phyloP scores from a whole-genome alignment of 441 rosid genomes.

The Bruguiera hainesii region DNA sequence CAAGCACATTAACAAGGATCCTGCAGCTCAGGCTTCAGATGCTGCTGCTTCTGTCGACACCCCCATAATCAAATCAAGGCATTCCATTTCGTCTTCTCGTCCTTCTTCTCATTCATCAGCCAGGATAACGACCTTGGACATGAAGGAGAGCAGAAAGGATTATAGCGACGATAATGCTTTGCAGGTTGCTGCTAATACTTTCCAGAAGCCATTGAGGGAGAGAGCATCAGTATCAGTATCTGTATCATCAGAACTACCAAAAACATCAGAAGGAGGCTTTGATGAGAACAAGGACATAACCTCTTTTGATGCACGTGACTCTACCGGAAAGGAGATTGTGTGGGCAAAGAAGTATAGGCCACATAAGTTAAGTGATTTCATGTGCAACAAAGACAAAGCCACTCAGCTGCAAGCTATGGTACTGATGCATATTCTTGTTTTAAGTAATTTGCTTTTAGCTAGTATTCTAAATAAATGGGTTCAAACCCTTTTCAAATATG shows the following conservation, averaged over 20 bases:
- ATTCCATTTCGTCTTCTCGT: neutral
- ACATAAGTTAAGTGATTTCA: slow-evolving; percentile 35
- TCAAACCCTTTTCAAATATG: neutral
- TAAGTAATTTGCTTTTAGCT: neutral
- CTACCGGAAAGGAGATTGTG: slow-evolving; percentile 13
- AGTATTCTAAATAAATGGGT: neutral
- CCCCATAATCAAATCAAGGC: neutral
- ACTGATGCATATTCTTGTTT: neutral
- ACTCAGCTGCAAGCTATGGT: slow-evolving; percentile 31
- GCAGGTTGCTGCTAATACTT: neutral
- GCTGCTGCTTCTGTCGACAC: neutral
- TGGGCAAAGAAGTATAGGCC: slow-evolving; percentile 45
- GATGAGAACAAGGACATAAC: slow-evolving; percentile 3
- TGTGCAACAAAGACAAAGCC: slow-evolving; percentile 43
- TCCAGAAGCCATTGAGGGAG: slow-evolving; percentile 58
- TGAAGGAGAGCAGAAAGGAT: slow-evolving; percentile 1
- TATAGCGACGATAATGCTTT: neutral
- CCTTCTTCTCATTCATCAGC: neutral
- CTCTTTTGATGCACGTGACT: neutral
- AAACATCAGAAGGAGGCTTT: neutral
- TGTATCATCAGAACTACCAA: neutral
- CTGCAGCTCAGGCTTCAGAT: neutral
- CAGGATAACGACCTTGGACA: neutral
- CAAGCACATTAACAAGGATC: neutral
- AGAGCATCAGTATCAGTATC: slow-evolving; percentile 20